A percentile compares a stretch with the other conserved stretches of the same genome.
phyloP scores from a whole-genome alignment of 2,329 filamentous ascomycete genomes.

The Karstenula rhodostoma region DNA sequence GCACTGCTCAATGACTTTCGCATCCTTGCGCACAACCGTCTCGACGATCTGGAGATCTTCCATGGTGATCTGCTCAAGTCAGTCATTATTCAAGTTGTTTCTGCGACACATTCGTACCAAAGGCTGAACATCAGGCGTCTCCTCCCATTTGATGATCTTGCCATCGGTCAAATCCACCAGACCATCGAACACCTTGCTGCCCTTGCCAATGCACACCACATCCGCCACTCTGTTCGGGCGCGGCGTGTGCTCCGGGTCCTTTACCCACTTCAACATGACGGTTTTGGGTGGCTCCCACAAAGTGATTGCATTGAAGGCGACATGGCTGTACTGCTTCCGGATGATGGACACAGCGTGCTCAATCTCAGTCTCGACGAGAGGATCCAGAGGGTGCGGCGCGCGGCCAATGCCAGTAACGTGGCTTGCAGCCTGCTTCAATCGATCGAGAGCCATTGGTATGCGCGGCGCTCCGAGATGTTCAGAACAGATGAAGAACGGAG shows the following conservation, averaged over 20 bases:
- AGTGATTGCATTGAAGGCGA: slow-evolving; percentile 87
- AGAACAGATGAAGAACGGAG: slow-evolving; percentile 14
- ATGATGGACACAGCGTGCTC: slow-evolving; percentile 73
- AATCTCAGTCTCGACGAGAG: slow-evolving; percentile 77
- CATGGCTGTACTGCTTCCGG: slow-evolving; percentile 71
- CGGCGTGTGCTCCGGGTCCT: slow-evolving; percentile 65
- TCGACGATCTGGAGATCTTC: slow-evolving; percentile 88
- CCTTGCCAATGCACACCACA: slow-evolving; percentile 80
- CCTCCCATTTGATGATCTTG: slow-evolving; percentile 77
- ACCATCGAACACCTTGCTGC: slow-evolving; percentile 83
- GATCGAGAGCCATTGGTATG: slow-evolving; percentile 65
- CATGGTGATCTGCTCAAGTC: slow-evolving; percentile 74
- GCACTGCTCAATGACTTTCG: slow-evolving; percentile 91
- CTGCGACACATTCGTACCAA: slow-evolving; percentile 61
- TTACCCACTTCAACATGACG: slow-evolving; percentile 82
- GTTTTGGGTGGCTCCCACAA: slow-evolving; percentile 85
- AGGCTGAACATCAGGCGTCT: slow-evolving; percentile 79
- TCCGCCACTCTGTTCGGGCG: slow-evolving; percentile 79
- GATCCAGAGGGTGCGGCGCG: slow-evolving; percentile 78
- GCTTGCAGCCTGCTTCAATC: slow-evolving; percentile 69
- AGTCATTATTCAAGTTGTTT: slow-evolving; percentile 11
- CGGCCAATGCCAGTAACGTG: slow-evolving; percentile 65
- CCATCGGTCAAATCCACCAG: slow-evolving; percentile 74
- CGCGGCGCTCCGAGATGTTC: slow-evolving; percentile 1
- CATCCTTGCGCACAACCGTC: slow-evolving; percentile 75